A percentile compares a stretch with the other conserved stretches of the same genome.
phyloP scores from a whole-genome alignment of 768 basidiomycete genomes.

The Mrakia frigida region DNA sequence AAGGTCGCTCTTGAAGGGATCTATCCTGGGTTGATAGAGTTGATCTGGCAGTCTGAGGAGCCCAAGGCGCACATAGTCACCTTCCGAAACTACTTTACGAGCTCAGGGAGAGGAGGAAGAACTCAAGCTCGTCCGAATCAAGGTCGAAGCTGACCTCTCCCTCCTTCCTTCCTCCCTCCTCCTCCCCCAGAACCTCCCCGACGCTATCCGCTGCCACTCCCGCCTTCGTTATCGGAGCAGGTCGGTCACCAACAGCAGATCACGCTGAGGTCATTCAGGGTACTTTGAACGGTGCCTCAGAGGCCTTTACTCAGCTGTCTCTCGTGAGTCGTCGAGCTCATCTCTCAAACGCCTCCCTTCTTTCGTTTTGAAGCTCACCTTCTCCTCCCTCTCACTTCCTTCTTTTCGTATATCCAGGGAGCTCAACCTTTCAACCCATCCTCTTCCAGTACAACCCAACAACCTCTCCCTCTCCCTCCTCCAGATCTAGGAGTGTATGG shows the following conservation, averaged over 20 bases:
- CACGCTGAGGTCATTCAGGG: background rate
- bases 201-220: slow-evolving; percentile 25
- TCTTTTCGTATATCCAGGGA: background rate
- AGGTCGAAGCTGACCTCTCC: slow-evolving; percentile 2
- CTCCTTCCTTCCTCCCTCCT: background rate
- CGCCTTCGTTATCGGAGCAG: slow-evolving; percentile 21
- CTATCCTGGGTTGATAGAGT: background rate
- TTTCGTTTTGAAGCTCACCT: background rate
- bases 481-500: slow-evolving; percentile 3
- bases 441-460: background rate
- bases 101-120: too few species aligned
- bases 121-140: background rate
- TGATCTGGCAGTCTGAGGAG: background rate
- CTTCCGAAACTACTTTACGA: background rate
- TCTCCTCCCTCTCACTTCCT: background rate
- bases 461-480: background rate
- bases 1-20: background rate
- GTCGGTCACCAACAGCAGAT: background rate
- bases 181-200: slow-evolving; percentile 12
- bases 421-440: slow-evolving; percentile 20
- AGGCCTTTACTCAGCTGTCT: slow-evolving; percentile 26
- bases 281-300: background rate
- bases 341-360: background rate
- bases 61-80: too few species aligned
- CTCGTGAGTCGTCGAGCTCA: slow-evolving; percentile 19